A percentile compares a stretch with the other conserved stretches of the same genome.
These are phyloP conservation scores for Nicotiana sylvestris DNA, from an alignment of 257 asterid species.

Conservation along the genomic window DNA sequence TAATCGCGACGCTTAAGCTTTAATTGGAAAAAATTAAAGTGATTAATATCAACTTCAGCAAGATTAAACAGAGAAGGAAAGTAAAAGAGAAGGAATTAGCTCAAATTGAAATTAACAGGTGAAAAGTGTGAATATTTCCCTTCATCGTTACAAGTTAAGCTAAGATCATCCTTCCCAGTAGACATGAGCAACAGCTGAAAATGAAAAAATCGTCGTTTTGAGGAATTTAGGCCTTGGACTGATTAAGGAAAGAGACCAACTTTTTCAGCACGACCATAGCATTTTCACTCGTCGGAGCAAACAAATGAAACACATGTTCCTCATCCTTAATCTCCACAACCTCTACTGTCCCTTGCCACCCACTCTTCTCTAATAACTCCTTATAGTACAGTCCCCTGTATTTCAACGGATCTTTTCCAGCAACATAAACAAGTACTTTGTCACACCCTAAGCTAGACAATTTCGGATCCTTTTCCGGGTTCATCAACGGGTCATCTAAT, in stretches of 20 bases:
- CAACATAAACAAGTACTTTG: conserved; percentile 42
- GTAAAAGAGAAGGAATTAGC: neutral
- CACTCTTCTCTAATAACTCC: conserved; percentile 30
- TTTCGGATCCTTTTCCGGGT: conserved; percentile 40
- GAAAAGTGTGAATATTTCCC: neutral
- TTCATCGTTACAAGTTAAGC: too few relatives aligned
- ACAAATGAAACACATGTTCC: conserved; percentile 42
- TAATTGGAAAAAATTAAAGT: neutral
- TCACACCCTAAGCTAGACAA: conserved; percentile 32
- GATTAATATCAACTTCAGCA: neutral
- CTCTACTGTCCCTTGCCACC: conserved; percentile 48
- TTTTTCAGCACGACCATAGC: conserved; percentile 33
- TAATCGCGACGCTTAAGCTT: too few relatives aligned
- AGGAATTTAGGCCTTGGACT: neutral
- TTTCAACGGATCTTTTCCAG: conserved; percentile 34
- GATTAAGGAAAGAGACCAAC: conserved; percentile 37
- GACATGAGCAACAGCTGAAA: too few relatives aligned
- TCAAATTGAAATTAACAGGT: neutral
- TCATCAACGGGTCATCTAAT: conserved; percentile 45
- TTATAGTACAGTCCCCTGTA: conserved; percentile 42
- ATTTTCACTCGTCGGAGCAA: conserved; percentile 18
- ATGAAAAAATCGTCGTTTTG: too few relatives aligned
- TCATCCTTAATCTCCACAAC: conserved; percentile 48
- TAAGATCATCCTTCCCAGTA: too few relatives aligned
- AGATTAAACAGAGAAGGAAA: neutral